Conservation (phyloP, 2,329 filamentous ascomycete genomes). For the Ophiocordyceps robertsii region DNA sequence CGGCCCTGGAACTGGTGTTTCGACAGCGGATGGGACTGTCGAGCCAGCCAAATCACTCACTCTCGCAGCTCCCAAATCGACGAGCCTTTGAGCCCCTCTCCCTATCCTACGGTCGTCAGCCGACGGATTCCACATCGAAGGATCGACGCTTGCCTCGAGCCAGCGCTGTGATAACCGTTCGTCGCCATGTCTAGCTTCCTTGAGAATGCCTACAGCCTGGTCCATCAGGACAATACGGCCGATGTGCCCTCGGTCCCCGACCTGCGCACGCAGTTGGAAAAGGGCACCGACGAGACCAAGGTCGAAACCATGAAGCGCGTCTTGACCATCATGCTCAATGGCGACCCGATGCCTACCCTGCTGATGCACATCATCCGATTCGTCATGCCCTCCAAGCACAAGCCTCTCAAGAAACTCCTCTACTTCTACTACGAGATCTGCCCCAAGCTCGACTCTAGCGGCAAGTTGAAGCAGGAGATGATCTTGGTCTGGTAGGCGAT, state of each 20-base stretch:
- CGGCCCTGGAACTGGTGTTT: background rate
- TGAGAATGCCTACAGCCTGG: constrained; percentile 89
- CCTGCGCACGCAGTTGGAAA: constrained; percentile 84
- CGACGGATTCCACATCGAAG: too few relatives aligned
- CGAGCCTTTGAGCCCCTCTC: too few relatives aligned
- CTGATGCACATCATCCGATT: constrained; percentile 99
- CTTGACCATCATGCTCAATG: constrained; percentile 94
- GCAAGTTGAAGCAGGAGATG: constrained; percentile 99
- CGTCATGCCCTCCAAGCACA: constrained; percentile 97
- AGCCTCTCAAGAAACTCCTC: constrained; percentile 90
- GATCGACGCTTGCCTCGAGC: background rate
- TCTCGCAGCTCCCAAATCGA: too few relatives aligned
- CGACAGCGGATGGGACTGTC: constrained; percentile 7
- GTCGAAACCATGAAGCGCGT: constrained; percentile 94
- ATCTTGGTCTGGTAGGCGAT: constrained; percentile 80
- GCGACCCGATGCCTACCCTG: constrained; percentile 85
- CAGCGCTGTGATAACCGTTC: constrained; percentile 9
- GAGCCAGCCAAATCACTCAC: background rate
- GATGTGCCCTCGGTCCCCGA: constrained; percentile 86
- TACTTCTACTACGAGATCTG: constrained; percentile 99
- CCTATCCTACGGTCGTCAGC: too few relatives aligned
- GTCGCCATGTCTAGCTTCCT: constrained; percentile 83
- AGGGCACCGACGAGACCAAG: constrained; percentile 85
- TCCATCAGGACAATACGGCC: constrained; percentile 93
- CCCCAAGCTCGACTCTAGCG: constrained; percentile 80